These are phyloP conservation scores for Metschnikowia amazonensis DNA, from an alignment of 805 yeast species.

Conservation along the genomic window DNA sequence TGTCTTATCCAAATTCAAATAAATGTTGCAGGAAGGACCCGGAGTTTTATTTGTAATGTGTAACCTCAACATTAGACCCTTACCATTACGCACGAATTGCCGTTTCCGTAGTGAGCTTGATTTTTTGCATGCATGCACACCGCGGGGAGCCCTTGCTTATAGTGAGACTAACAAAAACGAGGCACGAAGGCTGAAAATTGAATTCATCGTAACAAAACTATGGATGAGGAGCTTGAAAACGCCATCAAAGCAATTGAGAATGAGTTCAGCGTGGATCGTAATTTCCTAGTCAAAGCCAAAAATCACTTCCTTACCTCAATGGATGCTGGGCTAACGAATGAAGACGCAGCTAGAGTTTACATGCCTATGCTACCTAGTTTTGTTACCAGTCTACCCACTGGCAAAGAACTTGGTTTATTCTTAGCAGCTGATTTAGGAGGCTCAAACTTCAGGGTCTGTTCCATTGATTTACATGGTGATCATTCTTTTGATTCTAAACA, in stretches of 20 bases:
- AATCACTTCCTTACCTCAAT: conserved; percentile 58
- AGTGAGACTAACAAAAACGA: neutral
- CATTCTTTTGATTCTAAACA: conserved; percentile 78
- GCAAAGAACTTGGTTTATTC: conserved; percentile 75
- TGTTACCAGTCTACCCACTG: conserved; percentile 81
- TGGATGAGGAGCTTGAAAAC: conserved; percentile 17
- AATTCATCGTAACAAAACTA: neutral
- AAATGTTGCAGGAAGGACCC: too few species aligned
- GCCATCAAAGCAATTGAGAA: conserved; percentile 36
- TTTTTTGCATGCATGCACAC: conserved; percentile 3
- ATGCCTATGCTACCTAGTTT: conserved; percentile 91
- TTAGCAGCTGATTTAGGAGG: conserved; percentile 96
- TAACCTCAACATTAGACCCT: neutral
- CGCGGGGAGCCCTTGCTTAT: conserved; percentile 4
- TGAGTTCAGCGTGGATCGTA: conserved; percentile 41
- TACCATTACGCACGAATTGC: neutral
- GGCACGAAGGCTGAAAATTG: neutral
- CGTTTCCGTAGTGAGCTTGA: neutral
- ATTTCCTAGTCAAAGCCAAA: conserved; percentile 45
- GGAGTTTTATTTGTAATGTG: too few species aligned
- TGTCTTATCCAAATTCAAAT: too few species aligned
- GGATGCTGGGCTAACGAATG: conserved; percentile 53
- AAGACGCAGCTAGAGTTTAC: conserved; percentile 38
- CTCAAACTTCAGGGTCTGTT: conserved; percentile 92
- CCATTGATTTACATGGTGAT: conserved; percentile 71